Percentiles rank a stretch among this genome's conserved stretches.
These are phyloP conservation scores for Pseudonitzschia delicatissima DNA, from an alignment of 108 stramenopile genomes.

Conservation along the genomic window DNA sequence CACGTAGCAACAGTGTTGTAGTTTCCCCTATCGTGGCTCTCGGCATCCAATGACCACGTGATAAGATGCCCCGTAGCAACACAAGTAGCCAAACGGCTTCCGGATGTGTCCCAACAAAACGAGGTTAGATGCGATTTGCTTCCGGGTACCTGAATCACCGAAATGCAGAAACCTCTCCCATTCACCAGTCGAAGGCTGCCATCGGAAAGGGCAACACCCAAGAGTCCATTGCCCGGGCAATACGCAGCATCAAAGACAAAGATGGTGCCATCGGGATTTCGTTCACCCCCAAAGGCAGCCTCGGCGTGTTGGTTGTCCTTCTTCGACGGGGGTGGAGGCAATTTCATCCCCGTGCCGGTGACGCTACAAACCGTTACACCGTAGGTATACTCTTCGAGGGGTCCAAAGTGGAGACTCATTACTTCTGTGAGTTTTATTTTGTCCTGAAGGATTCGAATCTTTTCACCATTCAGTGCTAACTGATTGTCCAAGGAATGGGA, in stretches of 20 bases:
- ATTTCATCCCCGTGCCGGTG: slow-evolving; percentile 24
- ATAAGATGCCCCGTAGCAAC: slow-evolving; percentile 77
- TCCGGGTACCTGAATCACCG: slow-evolving; percentile 49
- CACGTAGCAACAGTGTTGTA: slow-evolving; percentile 41
- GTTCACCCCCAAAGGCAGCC: slow-evolving; percentile 64
- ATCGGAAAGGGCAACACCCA: slow-evolving; percentile 83
- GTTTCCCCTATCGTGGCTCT: slow-evolving; percentile 24
- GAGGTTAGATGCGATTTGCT: slow-evolving; percentile 71
- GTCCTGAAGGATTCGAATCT: slow-evolving; percentile 15
- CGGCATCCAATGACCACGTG: slow-evolving; percentile 30
- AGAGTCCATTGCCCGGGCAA: slow-evolving; percentile 58
- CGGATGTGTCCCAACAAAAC: slow-evolving; percentile 71
- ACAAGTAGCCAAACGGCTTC: slow-evolving; percentile 65
- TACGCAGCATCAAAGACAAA: slow-evolving; percentile 83
- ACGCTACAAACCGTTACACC: slow-evolving; percentile 49
- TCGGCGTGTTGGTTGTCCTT: slow-evolving; percentile 9
- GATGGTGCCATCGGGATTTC: slow-evolving; percentile 75
- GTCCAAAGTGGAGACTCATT: slow-evolving; percentile 51
- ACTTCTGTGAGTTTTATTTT: slow-evolving; percentile 41
- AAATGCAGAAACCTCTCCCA: slow-evolving; percentile 60
- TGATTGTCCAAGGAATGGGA: neutral
- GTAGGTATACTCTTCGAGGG: slow-evolving; percentile 29
- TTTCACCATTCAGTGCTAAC: slow-evolving; percentile 10
- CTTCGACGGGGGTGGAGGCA: slow-evolving; percentile 33
- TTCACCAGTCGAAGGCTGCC: slow-evolving; percentile 67